Percentiles rank a stretch among this genome's conserved stretches.
phyloP scores from a whole-genome alignment of 192 early-diverging fungal species.

The Coemansia sp. region DNA sequence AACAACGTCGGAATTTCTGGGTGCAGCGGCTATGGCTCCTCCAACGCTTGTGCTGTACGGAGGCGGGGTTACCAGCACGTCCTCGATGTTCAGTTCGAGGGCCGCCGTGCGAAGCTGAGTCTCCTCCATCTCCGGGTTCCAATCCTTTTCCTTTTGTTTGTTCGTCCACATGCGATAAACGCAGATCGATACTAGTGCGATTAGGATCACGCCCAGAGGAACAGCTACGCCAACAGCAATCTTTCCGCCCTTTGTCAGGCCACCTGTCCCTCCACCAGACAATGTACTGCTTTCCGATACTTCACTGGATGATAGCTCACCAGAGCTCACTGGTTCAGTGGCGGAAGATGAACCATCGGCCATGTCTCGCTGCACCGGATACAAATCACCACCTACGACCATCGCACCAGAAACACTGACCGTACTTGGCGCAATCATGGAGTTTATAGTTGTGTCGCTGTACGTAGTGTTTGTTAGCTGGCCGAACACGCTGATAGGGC shows the following conservation, averaged over 20 bases:
- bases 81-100: neutral
- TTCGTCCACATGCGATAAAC: neutral
- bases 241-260: neutral
- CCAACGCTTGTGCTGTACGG: neutral
- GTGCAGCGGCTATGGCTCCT: neutral
- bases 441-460: neutral
- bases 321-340: too few relatives aligned
- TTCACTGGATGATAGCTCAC: too few relatives aligned
- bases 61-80: neutral
- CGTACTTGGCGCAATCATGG: neutral
- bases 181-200: neutral
- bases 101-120: neutral
- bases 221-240: neutral
- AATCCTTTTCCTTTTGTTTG: neutral
- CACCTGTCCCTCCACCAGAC: too few relatives aligned
- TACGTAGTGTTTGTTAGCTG: neutral
- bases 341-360: too few relatives aligned
- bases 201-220: neutral
- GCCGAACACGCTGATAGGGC: neutral
- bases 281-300: too few relatives aligned
- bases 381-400: conserved; percentile 8
- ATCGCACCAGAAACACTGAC: neutral
- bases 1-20: too few relatives aligned
- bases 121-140: neutral
- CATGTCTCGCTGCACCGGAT: neutral